Percentiles rank a stretch among this genome's conserved stretches.
Conservation (phyloP, 768 basidiomycete species). For the Rhodotorula toruloides region DNA sequence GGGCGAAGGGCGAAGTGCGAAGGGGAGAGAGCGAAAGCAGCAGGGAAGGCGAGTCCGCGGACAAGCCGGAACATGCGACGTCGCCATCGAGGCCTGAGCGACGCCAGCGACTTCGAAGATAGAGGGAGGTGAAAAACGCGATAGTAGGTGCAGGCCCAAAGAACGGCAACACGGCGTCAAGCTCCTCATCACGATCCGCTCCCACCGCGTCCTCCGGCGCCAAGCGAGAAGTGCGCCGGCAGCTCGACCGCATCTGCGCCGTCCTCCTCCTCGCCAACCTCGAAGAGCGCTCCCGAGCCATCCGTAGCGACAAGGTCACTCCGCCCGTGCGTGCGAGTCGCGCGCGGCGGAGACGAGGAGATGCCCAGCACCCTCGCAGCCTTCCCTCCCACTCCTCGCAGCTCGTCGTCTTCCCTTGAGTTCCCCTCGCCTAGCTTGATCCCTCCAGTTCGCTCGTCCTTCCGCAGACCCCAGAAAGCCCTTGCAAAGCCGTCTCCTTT, state of each 20-base stretch:
- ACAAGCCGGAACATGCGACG: no score
- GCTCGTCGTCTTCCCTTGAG: neutral
- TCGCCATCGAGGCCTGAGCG: no score
- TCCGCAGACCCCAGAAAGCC: slow-evolving; percentile 18
- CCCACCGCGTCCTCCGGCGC: neutral
- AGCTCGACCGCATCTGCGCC: slow-evolving; percentile 17
- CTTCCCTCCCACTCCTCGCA: neutral
- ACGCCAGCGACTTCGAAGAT: no score
- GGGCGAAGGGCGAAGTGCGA: no score
- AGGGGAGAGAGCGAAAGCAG: no score
- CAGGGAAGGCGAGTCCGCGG: no score
- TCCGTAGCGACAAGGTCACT: no score
- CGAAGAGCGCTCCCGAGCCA: slow-evolving; percentile 10
- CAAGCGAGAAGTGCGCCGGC: slow-evolving; percentile 10
- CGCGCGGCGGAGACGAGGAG: slow-evolving; percentile 3
- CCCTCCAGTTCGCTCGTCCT: slow-evolving; percentile 12
- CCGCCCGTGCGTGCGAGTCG: no score
- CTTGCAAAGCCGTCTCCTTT: slow-evolving; percentile 7
- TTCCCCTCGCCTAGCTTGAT: neutral
- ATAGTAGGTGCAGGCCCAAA: no score
- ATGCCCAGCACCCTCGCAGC: neutral
- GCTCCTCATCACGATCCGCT: no score
- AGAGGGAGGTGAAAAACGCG: no score
- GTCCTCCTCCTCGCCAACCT: slow-evolving; percentile 9
- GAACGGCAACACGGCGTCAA: no score